Evolutionary conservation across 108 stramenopile genomes (phyloP).

Genomic region (Conticribra guillardii): DNA sequence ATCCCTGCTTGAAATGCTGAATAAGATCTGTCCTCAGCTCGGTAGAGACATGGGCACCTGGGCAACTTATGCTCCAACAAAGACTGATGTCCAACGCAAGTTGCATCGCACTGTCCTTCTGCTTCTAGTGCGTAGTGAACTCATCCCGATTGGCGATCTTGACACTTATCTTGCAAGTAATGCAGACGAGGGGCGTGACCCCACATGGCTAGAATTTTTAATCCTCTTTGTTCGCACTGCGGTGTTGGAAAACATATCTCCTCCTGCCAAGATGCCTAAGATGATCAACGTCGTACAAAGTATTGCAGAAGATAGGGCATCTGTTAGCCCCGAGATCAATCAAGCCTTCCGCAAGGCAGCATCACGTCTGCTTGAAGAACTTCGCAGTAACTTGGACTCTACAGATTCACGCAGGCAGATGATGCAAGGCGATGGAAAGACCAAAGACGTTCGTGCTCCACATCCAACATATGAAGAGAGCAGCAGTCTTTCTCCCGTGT

Average conservation of each 20-base stretch:
- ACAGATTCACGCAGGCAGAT: conserved; percentile 18
- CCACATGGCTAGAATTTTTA: conserved; percentile 91
- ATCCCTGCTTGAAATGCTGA: conserved; percentile 85
- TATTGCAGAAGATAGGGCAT: conserved; percentile 80
- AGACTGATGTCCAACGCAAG: conserved; percentile 84
- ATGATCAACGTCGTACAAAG: conserved; percentile 84
- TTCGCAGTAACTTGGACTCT: conserved; percentile 49
- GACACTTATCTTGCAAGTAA: conserved; percentile 87
- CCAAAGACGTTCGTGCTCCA: conserved; percentile 9
- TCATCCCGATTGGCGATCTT: conserved; percentile 78
- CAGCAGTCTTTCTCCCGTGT: conserved; percentile 72
- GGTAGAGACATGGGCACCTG: conserved; percentile 90
- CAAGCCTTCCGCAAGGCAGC: conserved; percentile 81
- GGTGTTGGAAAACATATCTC: conserved; percentile 77
- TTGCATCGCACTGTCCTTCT: conserved; percentile 91
- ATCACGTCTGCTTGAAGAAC: conserved; percentile 80
- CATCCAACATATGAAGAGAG: conserved; percentile 54
- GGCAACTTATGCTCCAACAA: conserved; percentile 91
- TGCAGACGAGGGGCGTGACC: conserved; percentile 85
- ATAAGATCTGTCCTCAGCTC: conserved; percentile 83
- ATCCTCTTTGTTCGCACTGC: conserved; percentile 87
- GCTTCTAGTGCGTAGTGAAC: conserved; percentile 86
- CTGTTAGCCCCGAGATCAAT: conserved; percentile 66
- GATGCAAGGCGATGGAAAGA: conserved; percentile 12
- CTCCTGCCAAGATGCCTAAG: conserved; percentile 81